phyloP scores from a whole-genome alignment of 2,329 filamentous ascomycete species.

The Pseudocercospora crystallina region DNA sequence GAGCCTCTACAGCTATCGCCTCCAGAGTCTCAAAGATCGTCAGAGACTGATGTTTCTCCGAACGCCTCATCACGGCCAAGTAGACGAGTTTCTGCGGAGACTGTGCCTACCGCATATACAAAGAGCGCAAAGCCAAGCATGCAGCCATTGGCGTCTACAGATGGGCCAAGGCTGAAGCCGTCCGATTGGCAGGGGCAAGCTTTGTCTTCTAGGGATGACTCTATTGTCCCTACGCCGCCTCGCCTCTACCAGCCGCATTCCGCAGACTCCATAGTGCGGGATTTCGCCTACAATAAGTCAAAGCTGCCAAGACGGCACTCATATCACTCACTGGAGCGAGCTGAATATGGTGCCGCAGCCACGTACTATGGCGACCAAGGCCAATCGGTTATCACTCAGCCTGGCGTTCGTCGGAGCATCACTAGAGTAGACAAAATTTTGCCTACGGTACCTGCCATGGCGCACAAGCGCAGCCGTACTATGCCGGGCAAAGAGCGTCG shows the following conservation, averaged over 20 bases:
- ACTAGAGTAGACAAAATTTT: not conserved
- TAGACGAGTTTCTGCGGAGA: too few relatives aligned
- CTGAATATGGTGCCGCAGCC: slow-evolving; percentile 52
- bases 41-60: too few relatives aligned
- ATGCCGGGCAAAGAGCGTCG: slow-evolving; percentile 13
- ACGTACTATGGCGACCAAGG: slow-evolving; percentile 64
- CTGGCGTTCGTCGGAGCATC: slow-evolving; percentile 52
- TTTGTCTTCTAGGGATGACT: slow-evolving; percentile 14
- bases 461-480: not conserved
- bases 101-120: too few relatives aligned
- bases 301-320: slow-evolving; percentile 4
- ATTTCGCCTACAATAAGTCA: slow-evolving; percentile 31
- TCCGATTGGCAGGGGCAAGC: too few relatives aligned
- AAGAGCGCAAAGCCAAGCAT: too few relatives aligned
- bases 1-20: slow-evolving; percentile 7
- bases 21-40: slow-evolving; percentile 1
- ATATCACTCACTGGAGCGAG: not conserved
- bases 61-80: too few relatives aligned
- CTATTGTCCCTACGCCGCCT: slow-evolving; percentile 29
- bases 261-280: slow-evolving; percentile 33
- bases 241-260: slow-evolving; percentile 31
- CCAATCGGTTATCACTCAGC: slow-evolving; percentile 58
- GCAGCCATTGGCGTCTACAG: too few relatives aligned
- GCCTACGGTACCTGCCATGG: not conserved
- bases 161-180: too few relatives aligned